Percentiles rank a stretch among this genome's conserved stretches.
Conservation (phyloP, 2,329 filamentous ascomycete species). For the Fusarium sp. region DNA sequence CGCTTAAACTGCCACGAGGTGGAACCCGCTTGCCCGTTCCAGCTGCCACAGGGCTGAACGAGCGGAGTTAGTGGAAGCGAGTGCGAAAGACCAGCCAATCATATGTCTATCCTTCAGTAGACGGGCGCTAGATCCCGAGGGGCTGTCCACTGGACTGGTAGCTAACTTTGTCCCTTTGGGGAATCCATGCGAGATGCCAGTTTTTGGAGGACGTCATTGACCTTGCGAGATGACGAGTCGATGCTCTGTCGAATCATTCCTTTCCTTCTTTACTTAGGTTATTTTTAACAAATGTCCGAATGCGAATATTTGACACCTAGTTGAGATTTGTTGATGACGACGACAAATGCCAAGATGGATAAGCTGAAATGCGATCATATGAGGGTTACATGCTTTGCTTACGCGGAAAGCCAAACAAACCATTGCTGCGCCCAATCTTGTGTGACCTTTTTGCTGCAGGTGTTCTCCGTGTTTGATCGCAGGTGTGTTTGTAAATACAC, state of each 20-base stretch:
- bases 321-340: background rate
- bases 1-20: slow-evolving; percentile 17
- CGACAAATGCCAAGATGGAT: background rate
- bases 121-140: slow-evolving; percentile 20
- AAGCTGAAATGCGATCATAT: background rate
- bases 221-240: slow-evolving; percentile 22
- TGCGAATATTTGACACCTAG: slow-evolving; percentile 8
- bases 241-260: slow-evolving; percentile 4
- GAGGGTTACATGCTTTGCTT: background rate
- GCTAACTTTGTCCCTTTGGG: slow-evolving; percentile 18
- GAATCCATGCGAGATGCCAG: slow-evolving; percentile 21
- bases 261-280: background rate
- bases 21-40: background rate
- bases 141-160: background rate
- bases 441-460: background rate
- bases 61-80: slow-evolving; percentile 6
- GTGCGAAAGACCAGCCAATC: slow-evolving; percentile 20
- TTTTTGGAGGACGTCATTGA: slow-evolving; percentile 10
- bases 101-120: background rate
- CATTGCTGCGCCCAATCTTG: background rate
- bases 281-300: background rate
- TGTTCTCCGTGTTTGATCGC: background rate
- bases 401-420: background rate
- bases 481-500: background rate
- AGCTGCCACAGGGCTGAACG: slow-evolving; percentile 25